These are phyloP conservation scores for Colletotrichum gigasporum DNA, from an alignment of 2,329 filamentous ascomycete genomes.

Conservation along the genomic window DNA sequence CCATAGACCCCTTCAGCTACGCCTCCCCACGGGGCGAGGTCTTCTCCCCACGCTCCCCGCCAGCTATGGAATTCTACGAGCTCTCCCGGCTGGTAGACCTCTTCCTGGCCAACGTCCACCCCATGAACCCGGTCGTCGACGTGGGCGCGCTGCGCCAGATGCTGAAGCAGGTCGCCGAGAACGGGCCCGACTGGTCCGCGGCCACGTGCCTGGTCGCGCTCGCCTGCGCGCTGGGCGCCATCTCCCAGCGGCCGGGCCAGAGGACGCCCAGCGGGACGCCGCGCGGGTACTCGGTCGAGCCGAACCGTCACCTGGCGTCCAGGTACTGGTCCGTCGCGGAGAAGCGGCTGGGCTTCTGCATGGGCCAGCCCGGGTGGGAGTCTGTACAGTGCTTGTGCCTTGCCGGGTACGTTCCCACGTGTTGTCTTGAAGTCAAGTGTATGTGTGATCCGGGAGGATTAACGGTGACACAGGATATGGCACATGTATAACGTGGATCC, in stretches of 20 bases:
- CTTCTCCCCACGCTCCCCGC: slow-evolving; percentile 18
- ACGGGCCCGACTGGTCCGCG: slow-evolving; percentile 32
- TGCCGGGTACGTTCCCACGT: slow-evolving; percentile 15
- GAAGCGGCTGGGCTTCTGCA: slow-evolving; percentile 29
- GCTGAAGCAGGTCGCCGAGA: slow-evolving; percentile 30
- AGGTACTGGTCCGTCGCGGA: slow-evolving; percentile 31
- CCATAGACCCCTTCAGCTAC: slow-evolving; percentile 20
- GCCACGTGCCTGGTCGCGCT: slow-evolving; percentile 30
- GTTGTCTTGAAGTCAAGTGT: background rate
- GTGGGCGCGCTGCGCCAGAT: slow-evolving; percentile 15
- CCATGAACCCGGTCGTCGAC: slow-evolving; percentile 28
- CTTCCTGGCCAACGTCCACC: slow-evolving; percentile 23
- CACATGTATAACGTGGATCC: slow-evolving; percentile 34
- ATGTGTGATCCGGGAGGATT: background rate
- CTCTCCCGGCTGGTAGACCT: slow-evolving; percentile 20
- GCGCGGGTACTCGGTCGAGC: slow-evolving; percentile 23
- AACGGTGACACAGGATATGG: slow-evolving; percentile 23
- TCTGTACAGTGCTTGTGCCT: slow-evolving; percentile 32
- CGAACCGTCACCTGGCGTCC: slow-evolving; percentile 24
- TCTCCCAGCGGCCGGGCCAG: slow-evolving; percentile 24
- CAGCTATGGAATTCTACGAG: slow-evolving; percentile 27
- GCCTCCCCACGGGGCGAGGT: slow-evolving; percentile 13
- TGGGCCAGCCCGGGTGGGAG: slow-evolving; percentile 25
- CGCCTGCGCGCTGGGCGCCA: slow-evolving; percentile 27
- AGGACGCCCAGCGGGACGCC: slow-evolving; percentile 24